Evolutionary conservation across 306 rosid species (phyloP).

Genomic region (Clitoria ternatea): DNA sequence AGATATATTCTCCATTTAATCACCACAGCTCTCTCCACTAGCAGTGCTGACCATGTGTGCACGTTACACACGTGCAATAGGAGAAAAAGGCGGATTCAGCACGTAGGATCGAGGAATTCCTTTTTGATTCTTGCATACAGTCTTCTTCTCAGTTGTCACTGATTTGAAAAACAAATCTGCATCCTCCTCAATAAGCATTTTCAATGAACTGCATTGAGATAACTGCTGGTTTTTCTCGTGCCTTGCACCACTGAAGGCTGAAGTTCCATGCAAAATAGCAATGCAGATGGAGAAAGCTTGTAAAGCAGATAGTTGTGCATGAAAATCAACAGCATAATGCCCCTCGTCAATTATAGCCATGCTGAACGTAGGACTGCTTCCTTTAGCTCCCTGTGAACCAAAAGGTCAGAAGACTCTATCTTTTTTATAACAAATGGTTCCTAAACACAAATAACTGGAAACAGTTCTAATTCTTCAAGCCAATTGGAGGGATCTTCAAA

Average conservation of each 20-base stretch:
- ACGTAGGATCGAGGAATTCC: constrained; percentile 55
- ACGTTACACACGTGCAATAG: constrained; percentile 63
- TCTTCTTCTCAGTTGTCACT: constrained; percentile 46
- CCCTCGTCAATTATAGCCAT: constrained; percentile 71
- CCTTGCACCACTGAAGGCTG: constrained; percentile 27
- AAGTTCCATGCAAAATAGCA: constrained; percentile 74
- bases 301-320: constrained; percentile 71
- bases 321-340: constrained; percentile 79
- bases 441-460: background rate
- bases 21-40: background rate
- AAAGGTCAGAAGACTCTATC: background rate
- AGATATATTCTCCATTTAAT: background rate
- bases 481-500: background rate
- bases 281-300: constrained; percentile 93
- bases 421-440: background rate
- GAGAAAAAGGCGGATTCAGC: constrained; percentile 79
- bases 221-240: constrained; percentile 42
- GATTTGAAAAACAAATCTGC: constrained; percentile 55
- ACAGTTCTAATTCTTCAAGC: background rate
- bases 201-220: constrained; percentile 53
- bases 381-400: constrained; percentile 70
- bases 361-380: constrained; percentile 60
- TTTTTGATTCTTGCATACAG: constrained; percentile 44
- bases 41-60: constrained; percentile 14
- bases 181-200: constrained; percentile 71